phyloP scores from a whole-genome alignment of 208 protist species.

The Wallacemonas sp. region DNA sequence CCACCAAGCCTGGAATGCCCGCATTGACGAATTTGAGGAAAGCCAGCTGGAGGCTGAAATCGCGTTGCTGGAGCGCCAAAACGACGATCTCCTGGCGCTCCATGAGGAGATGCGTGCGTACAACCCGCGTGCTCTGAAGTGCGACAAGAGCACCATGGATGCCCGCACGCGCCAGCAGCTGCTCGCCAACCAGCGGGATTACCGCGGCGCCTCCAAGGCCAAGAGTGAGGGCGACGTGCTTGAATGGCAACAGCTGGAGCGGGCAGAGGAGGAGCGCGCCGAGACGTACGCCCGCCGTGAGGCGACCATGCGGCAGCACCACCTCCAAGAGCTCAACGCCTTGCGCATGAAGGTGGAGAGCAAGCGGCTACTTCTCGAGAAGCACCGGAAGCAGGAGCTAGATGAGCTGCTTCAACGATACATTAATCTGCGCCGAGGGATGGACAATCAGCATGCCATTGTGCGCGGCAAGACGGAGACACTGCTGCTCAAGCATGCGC shows the following conservation, averaged over 20 bases:
- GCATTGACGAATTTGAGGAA: constrained; percentile 88
- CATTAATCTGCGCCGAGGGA: constrained; percentile 78
- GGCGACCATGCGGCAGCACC: constrained; percentile 55
- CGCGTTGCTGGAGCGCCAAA: constrained; percentile 86
- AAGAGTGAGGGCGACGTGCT: constrained; percentile 80
- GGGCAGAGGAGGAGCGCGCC: constrained; percentile 56
- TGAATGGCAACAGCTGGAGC: constrained; percentile 67
- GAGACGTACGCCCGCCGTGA: constrained; percentile 64
- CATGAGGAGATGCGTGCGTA: constrained; percentile 67
- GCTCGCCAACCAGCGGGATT: constrained; percentile 88
- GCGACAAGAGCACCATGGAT: constrained; percentile 35
- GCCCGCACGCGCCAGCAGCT: constrained; percentile 77
- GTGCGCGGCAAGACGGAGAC: constrained; percentile 83
- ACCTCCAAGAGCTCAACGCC: constrained; percentile 83
- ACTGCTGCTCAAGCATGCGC: constrained; percentile 84
- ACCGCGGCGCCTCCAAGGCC: constrained; percentile 72
- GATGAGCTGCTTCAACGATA: constrained; percentile 87
- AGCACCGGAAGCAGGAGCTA: constrained; percentile 79
- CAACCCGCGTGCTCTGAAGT: constrained; percentile 50
- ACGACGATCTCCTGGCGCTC: constrained; percentile 77
- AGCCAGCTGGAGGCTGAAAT: constrained; percentile 75
- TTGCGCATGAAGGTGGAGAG: constrained; percentile 74
- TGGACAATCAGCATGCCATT: constrained; percentile 89
- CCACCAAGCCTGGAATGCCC: constrained; percentile 82
- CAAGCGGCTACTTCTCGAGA: constrained; percentile 68